Evolutionary conservation across 441 rosid species (phyloP), one percentile per base, ranked within the genome.

Genomic region (Adansonia rubrostipa): DNA sequence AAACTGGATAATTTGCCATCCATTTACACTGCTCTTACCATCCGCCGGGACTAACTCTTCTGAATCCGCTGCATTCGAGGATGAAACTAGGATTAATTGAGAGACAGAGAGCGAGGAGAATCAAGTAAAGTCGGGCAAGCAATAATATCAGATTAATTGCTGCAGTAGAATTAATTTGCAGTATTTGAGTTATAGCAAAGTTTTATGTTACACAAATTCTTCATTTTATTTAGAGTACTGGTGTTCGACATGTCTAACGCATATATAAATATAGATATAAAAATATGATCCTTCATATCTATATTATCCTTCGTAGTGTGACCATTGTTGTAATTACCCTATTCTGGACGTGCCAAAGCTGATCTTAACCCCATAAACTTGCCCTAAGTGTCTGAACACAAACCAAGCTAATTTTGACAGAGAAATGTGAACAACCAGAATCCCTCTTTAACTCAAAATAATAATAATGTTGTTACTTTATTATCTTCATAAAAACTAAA

Each of bases 1-100:
- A 82, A 90, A 93, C 80, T 96, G 99, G 80, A 96, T 89, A 11
- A 80, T 82, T 83, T 91, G 97, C 98, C 98, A 96, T 81, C 98
- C 95, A 5, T 92, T 87, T 47, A 71, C 44, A 33, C 83, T 81
- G 62, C 78, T 82, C 85, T 89, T 94, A 65, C 84, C 83, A 24
- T 84, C 91, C 5, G 24, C 65, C 3, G 92, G 83, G 77, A 92
- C 85, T 71, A 96, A 51, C 86, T 88, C 92, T 57, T 86, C 87
- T 0, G 82, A 84, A 69, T 84, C 82, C 61, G 76, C 98, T 85
- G 86, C 82, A 84, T 56, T 69, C 40, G 57, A 63, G 14, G 60
- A 58, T 36, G 24, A 17, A 57, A 33, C 28, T 28, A 67, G 66
- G n/a, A 71, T 33, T 15, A 42, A 22, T n/a, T 19, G 24, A 40